Evolutionary conservation across 2,329 filamentous ascomycete species (phyloP).

Genomic region (Plectosphaerella cucumerina): DNA sequence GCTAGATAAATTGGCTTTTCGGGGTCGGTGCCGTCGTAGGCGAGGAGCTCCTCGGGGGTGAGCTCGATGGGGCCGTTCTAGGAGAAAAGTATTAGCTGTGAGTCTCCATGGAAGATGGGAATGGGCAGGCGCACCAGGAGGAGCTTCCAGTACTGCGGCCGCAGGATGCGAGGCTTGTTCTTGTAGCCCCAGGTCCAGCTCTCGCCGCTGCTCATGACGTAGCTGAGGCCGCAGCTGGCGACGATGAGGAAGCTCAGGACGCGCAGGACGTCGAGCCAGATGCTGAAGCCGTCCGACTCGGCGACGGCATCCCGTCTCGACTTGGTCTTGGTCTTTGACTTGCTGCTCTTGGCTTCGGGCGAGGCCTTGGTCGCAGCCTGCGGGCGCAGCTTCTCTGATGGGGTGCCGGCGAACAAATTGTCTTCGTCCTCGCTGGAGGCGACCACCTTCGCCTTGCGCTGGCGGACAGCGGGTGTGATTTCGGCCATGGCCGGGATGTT

Average conservation of each 20-base stretch:
- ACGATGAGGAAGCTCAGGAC: constrained; percentile 63
- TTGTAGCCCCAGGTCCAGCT: constrained; percentile 63
- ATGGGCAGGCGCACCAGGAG: constrained; percentile 49
- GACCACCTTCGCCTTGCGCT: constrained; percentile 34
- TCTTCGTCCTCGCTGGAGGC: constrained; percentile 17
- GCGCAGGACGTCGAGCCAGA: constrained; percentile 63
- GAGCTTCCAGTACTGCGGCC: constrained; percentile 52
- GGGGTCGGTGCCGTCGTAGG: constrained; percentile 74
- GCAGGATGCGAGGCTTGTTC: constrained; percentile 59
- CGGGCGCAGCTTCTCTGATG: constrained; percentile 13
- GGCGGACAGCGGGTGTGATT: constrained; percentile 29
- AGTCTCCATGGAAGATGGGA: neutral
- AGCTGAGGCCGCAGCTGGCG: constrained; percentile 67
- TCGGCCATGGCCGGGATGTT: constrained; percentile 27
- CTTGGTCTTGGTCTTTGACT: constrained; percentile 19
- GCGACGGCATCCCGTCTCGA: constrained; percentile 33
- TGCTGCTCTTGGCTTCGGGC: neutral
- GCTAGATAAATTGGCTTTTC: constrained; percentile 81
- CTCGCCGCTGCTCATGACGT: constrained; percentile 69
- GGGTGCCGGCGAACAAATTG: constrained; percentile 22
- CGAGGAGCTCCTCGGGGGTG: constrained; percentile 68
- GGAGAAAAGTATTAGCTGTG: constrained; percentile 21
- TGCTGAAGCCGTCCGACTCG: constrained; percentile 57
- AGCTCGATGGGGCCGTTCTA: constrained; percentile 61
- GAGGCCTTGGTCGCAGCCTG: neutral